Evolutionary conservation across 495 filamentous ascomycete genomes (phyloP).

Genomic region (Hypoxylon lienhwacheense): DNA sequence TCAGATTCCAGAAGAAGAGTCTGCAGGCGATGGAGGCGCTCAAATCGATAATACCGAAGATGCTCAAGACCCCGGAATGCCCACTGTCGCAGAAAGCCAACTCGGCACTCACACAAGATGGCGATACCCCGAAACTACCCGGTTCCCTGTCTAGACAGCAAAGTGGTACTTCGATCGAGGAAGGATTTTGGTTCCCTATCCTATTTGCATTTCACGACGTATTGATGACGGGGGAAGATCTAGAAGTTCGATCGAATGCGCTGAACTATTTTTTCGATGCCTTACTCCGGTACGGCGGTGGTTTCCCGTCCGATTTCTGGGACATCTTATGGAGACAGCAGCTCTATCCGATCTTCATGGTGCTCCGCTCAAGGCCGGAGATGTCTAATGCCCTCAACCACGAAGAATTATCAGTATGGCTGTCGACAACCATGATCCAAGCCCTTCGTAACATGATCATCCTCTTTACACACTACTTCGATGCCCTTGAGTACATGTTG

Average conservation of each 20-base stretch:
- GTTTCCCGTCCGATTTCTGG: constrained; percentile 95
- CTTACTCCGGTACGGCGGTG: constrained; percentile 82
- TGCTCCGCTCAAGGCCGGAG: constrained; percentile 91
- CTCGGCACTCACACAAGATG: constrained; percentile 36
- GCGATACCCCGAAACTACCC: constrained; percentile 36
- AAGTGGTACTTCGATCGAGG: constrained; percentile 74
- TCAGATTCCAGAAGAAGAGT: constrained; percentile 95
- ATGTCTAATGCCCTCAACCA: constrained; percentile 92
- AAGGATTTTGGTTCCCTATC: constrained; percentile 98
- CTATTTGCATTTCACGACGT: constrained; percentile 98
- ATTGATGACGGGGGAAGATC: constrained; percentile 96
- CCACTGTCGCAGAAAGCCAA: constrained; percentile 68
- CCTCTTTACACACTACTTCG: constrained; percentile 97
- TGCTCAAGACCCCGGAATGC: constrained; percentile 95
- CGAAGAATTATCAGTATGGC: constrained; percentile 97
- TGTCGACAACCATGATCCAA: constrained; percentile 99
- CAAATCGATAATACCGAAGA: constrained; percentile 85
- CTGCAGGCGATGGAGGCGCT: constrained; percentile 93
- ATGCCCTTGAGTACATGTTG: constrained; percentile 93
- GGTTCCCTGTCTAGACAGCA: constrained; percentile 44
- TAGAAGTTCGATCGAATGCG: constrained; percentile 94
- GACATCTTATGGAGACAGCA: constrained; percentile 97
- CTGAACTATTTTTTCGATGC: constrained; percentile 96
- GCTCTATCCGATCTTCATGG: constrained; percentile 97
- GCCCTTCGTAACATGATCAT: constrained; percentile 97